Conservation (phyloP, 31 red algal genomes). For the Porphyra umbilicalis region DNA sequence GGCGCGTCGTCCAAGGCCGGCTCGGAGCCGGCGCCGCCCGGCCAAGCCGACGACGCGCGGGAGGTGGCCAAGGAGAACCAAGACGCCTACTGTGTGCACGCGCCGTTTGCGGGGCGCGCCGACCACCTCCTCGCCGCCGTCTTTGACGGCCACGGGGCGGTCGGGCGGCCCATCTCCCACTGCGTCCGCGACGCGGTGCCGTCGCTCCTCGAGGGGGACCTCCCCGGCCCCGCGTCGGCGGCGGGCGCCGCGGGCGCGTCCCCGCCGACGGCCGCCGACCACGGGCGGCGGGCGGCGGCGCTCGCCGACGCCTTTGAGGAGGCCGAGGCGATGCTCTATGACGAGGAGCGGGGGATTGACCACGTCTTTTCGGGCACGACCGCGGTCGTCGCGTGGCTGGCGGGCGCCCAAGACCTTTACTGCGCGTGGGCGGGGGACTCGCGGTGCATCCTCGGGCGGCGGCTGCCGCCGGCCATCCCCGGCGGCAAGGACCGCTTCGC, state of each 20-base stretch:
- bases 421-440: constrained; percentile 86
- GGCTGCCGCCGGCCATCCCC: background rate
- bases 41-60: constrained; percentile 7
- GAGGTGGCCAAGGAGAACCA: constrained; percentile 50
- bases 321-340: constrained; percentile 25
- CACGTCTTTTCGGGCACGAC: constrained; percentile 80
- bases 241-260: background rate
- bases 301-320: constrained; percentile 17
- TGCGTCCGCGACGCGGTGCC: constrained; percentile 46
- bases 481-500: constrained; percentile 3
- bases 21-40: constrained; percentile 6
- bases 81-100: constrained; percentile 42
- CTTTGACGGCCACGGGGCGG: constrained; percentile 78
- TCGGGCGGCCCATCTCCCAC: constrained; percentile 42
- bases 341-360: constrained; percentile 33
- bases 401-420: constrained; percentile 35
- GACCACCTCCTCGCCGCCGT: constrained; percentile 38
- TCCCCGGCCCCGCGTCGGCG: background rate
- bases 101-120: constrained; percentile 20
- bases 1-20: constrained; percentile 9
- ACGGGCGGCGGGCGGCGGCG: constrained; percentile 28
- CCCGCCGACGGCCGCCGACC: background rate
- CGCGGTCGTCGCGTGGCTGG: constrained; percentile 41
- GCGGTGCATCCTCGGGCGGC: constrained; percentile 42
- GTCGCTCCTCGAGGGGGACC: background rate